A percentile compares a stretch with the other conserved stretches of the same genome.
phyloP scores from a whole-genome alignment of 2,329 filamentous ascomycete species.

The Cordyceps fumosorosea region DNA sequence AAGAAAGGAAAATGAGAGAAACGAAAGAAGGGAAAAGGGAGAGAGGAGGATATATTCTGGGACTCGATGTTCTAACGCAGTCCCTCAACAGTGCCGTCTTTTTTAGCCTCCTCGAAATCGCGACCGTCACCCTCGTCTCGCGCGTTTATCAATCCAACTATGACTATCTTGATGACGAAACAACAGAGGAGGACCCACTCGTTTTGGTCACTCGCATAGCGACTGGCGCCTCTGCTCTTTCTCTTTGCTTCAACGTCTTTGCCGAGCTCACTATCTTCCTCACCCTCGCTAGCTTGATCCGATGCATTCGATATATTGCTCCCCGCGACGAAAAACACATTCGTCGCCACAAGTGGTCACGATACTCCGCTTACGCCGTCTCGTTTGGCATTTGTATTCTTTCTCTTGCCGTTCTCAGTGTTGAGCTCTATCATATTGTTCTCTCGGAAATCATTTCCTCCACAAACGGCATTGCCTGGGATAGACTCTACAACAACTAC shows the following conservation, averaged over 20 bases:
- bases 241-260: neutral
- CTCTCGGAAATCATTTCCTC: neutral
- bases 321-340: neutral
- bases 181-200: neutral
- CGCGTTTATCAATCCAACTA: neutral
- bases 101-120: neutral
- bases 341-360: neutral
- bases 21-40: too few species aligned
- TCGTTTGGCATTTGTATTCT: conserved; percentile 7
- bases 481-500: neutral
- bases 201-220: conserved; percentile 2
- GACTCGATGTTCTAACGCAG: neutral
- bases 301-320: conserved; percentile 7
- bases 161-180: neutral
- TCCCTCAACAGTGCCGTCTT: neutral
- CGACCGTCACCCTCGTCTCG: neutral
- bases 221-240: neutral
- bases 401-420: conserved; percentile 9
- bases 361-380: neutral
- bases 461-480: neutral
- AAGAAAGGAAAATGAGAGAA: too few species aligned
- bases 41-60: too few species aligned
- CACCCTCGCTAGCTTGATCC: conserved; percentile 14
- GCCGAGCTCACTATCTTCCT: conserved; percentile 11
- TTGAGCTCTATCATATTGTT: neutral